phyloP scores from a whole-genome alignment of 2,329 filamentous ascomycete species.

The Fusarium sp. region DNA sequence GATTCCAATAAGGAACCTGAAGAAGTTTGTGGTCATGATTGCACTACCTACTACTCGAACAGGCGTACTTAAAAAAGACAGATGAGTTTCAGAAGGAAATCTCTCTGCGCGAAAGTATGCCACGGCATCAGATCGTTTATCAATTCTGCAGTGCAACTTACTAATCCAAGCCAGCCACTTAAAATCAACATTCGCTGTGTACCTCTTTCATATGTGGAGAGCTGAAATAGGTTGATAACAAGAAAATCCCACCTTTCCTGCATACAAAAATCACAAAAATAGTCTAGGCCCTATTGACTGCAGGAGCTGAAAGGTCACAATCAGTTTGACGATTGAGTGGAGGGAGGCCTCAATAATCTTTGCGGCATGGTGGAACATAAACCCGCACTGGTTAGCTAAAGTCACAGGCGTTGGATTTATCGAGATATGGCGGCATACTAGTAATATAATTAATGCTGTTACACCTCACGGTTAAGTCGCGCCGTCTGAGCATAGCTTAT shows the following conservation, averaged over 20 bases:
- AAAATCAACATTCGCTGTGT: too few relatives aligned
- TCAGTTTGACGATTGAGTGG: background rate
- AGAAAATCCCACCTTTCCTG: background rate
- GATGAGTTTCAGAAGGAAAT: background rate
- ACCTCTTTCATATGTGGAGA: fast-evolving
- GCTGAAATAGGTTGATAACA: background rate
- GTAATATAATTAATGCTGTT: background rate
- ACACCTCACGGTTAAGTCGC: background rate
- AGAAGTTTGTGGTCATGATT: background rate
- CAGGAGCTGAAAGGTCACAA: background rate
- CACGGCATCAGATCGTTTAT: background rate
- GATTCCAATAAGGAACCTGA: background rate
- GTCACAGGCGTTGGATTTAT: background rate
- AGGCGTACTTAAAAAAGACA: fast-evolving
- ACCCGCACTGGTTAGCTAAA: too few relatives aligned
- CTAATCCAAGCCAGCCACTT: background rate
- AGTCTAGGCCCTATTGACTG: background rate
- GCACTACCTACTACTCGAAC: fast-evolving
- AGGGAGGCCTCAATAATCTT: background rate
- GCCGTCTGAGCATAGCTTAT: background rate
- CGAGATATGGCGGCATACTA: background rate
- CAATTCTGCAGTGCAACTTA: background rate
- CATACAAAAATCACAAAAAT: background rate
- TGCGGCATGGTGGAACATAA: background rate
- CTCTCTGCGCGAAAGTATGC: background rate